phyloP scores from a whole-genome alignment of 495 filamentous ascomycete genomes.

The Neurospora cerealis region DNA sequence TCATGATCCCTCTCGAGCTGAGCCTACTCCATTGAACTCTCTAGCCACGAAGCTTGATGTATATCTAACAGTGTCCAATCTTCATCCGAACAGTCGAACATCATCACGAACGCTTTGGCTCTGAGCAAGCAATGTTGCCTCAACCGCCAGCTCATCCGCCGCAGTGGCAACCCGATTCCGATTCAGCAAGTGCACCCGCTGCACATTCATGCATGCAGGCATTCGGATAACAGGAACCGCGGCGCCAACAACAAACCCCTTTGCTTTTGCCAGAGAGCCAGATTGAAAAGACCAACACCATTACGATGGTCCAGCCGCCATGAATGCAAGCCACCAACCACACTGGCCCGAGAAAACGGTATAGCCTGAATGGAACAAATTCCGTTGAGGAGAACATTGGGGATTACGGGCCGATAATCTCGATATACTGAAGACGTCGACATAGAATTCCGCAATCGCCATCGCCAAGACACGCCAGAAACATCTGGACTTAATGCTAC shows the following conservation, averaged over 20 bases:
- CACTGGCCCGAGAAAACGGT: background rate
- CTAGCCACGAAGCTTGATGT: background rate
- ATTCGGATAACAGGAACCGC: background rate
- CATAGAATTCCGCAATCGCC: background rate
- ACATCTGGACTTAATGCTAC: background rate
- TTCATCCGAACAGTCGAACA: background rate
- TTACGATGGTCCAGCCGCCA: background rate
- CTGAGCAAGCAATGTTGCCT: background rate
- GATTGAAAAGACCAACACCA: background rate
- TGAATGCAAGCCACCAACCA: background rate
- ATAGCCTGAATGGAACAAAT: background rate
- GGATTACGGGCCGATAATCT: background rate
- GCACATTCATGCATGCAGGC: background rate
- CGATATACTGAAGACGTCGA: background rate
- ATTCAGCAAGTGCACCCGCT: background rate
- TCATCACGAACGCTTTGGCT: background rate
- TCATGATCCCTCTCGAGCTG: background rate
- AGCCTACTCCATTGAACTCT: background rate
- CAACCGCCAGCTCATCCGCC: background rate
- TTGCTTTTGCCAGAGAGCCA: background rate
- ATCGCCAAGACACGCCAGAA: background rate
- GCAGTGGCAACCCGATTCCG: background rate
- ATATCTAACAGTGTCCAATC: background rate
- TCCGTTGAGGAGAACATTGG: background rate
- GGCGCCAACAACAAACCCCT: background rate